A percentile compares a stretch with the other conserved stretches of the same genome.
These are phyloP conservation scores for Saitozyma podzolica DNA, from an alignment of 768 basidiomycete species.

Conservation along the genomic window DNA sequence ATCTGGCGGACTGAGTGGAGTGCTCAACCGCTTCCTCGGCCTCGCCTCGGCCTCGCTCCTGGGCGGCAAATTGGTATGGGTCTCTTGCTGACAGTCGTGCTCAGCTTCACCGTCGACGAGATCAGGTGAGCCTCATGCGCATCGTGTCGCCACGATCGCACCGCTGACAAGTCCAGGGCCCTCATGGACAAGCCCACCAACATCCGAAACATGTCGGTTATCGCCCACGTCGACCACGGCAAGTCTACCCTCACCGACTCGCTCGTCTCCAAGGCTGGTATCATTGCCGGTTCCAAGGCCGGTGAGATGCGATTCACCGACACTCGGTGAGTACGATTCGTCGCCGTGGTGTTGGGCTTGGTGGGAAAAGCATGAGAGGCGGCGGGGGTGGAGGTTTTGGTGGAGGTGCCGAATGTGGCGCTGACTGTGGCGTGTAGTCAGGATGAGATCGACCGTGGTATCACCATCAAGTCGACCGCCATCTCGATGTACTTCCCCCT, in stretches of 20 bases:
- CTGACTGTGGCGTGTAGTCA: constrained; percentile 53
- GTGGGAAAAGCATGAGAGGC: too few relatives aligned
- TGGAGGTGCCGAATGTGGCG: background rate
- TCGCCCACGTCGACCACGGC: constrained; percentile 88
- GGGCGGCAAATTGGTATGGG: background rate
- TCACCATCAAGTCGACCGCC: constrained; percentile 99
- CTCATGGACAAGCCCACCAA: constrained; percentile 46
- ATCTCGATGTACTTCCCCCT: constrained; percentile 99
- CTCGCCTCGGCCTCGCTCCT: background rate
- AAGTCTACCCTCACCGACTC: constrained; percentile 99
- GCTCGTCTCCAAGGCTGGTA: constrained; percentile 98
- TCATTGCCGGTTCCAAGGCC: constrained; percentile 90
- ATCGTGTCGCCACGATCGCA: background rate
- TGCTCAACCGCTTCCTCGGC: background rate
- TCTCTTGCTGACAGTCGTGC: constrained; percentile 5
- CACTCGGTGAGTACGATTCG: constrained; percentile 60
- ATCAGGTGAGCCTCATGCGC: constrained; percentile 29
- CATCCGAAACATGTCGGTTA: constrained; percentile 57
- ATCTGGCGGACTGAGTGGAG: background rate
- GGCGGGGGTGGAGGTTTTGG: background rate
- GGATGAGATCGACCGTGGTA: constrained; percentile 99
- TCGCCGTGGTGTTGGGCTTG: too few relatives aligned
- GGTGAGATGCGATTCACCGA: constrained; percentile 97
- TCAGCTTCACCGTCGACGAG: constrained; percentile 53
- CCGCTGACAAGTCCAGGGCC: constrained; percentile 1